Evolutionary conservation across 768 basidiomycete genomes (phyloP), one percentile per base, ranked within the genome.

Genomic region (Lentinula lateritia): DNA sequence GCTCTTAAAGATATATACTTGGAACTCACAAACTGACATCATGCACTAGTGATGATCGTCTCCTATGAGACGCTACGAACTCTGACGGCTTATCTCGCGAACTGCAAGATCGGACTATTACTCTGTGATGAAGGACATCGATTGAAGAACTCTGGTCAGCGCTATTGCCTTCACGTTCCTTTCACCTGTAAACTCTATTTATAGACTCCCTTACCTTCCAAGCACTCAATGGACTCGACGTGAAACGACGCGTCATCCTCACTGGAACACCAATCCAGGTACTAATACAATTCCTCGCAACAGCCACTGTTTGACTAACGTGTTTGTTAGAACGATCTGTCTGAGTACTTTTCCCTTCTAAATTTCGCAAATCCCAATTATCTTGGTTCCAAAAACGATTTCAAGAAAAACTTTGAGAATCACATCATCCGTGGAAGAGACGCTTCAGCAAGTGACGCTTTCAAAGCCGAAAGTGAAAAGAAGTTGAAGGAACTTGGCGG

Each of bases 81-180:
- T 4, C 77, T 98, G 12, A 82, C 87, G 7, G 85, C 74, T 0
- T 85, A 95, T 68, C 80, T 98, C 10, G 86, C 87, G 3, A 84
- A 82, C 61, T 93, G 91, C 64, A 86, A 80, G 56, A 91, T 99
- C 52, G 97, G 97, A 2, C 74, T 99, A 15, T 75, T 99, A n/a
- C 83, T 99, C 35, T 96, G 94, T 64, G 96, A 99, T 68, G 96
- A 99, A 76, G 96, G 96, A 4, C 96, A 99, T 76, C 80, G 96
- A 55, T 78, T 99, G 62, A 99, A 99, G 77, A 99, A 99, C 70
- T 92, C 92, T 52, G 92, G 95, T 92, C 65, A 58, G 78, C 74
- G 23, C 55, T 55, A n/a, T 60, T 20, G 16, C 28, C 35, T 38
- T 20, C 35, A 43, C 16, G 12, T 18, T 15, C 13, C 16, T 60